Conservation (phyloP, 1,284 basidiomycete species). For the Taiwanofungus camphoratus region DNA sequence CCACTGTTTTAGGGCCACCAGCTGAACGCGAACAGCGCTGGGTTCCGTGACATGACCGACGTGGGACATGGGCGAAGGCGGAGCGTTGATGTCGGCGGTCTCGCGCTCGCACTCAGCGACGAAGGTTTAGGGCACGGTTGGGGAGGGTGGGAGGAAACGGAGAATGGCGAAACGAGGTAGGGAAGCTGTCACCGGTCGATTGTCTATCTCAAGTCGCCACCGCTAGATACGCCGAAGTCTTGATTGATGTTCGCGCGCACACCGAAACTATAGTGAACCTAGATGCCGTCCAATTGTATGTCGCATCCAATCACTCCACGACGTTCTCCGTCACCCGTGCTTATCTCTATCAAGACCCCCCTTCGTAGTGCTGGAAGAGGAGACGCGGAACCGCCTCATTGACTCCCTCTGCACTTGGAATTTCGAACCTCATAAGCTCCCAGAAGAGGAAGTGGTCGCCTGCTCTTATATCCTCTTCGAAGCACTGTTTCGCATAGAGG, state of each 20-base stretch:
- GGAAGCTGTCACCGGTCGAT: slow-evolving; percentile 15
- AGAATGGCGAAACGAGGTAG: slow-evolving; percentile 53
- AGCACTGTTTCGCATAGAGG: slow-evolving; percentile 65
- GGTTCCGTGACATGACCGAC: too few relatives aligned
- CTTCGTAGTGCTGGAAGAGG: slow-evolving; percentile 26
- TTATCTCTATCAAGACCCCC: slow-evolving; percentile 20
- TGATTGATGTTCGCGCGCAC: slow-evolving; percentile 79
- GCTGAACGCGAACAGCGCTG: too few relatives aligned
- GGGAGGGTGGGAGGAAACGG: slow-evolving; percentile 55
- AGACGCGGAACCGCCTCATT: slow-evolving; percentile 52
- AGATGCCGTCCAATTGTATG: slow-evolving; percentile 42
- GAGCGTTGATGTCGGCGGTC: slow-evolving; percentile 81
- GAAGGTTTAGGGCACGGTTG: slow-evolving; percentile 66
- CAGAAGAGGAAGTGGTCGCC: slow-evolving; percentile 74
- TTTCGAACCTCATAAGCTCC: slow-evolving; percentile 81
- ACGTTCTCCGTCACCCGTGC: slow-evolving; percentile 17
- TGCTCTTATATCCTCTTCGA: slow-evolving; percentile 80
- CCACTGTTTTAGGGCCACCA: background rate
- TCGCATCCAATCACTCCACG: slow-evolving; percentile 20
- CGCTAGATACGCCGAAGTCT: slow-evolving; percentile 64
- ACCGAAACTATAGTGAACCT: slow-evolving; percentile 68
- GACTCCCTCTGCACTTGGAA: slow-evolving; percentile 70
- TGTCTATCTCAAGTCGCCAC: slow-evolving; percentile 6
- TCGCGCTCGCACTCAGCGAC: slow-evolving; percentile 69
- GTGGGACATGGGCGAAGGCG: slow-evolving; percentile 39